Evolutionary conservation across 169 alveolate species (phyloP).

Genomic region (Cyclospora cayetanensis): DNA sequence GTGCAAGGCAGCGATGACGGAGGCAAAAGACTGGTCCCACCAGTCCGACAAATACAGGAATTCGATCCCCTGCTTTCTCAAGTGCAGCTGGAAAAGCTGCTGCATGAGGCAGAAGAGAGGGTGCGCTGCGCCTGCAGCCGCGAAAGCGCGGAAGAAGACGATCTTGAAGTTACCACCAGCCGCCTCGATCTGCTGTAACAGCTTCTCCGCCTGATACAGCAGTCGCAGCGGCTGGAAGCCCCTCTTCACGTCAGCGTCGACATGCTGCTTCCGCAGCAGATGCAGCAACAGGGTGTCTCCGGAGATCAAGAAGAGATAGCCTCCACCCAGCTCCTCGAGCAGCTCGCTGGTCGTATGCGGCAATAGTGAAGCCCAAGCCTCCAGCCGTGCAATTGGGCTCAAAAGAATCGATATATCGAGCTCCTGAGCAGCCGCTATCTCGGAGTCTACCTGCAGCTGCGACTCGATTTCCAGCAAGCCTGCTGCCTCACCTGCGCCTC

Average conservation of each 20-base stretch:
- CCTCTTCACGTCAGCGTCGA: conserved; percentile 5
- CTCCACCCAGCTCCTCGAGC: conserved; percentile 52
- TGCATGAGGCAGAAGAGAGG: not conserved
- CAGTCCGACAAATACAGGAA: not conserved
- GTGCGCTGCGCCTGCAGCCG: not conserved
- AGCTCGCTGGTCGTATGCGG: conserved; percentile 38
- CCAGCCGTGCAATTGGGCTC: not conserved
- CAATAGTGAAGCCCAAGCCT: conserved; percentile 26
- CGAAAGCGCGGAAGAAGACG: conserved; percentile 50
- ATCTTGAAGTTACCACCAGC: conserved; percentile 38
- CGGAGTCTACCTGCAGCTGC: not conserved
- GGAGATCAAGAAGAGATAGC: not conserved
- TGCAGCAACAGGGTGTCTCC: conserved; percentile 39
- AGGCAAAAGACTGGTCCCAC: not conserved
- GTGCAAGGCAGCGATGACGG: not conserved
- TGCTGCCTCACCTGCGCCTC: not conserved
- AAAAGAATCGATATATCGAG: conserved; percentile 7
- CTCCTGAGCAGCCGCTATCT: not conserved
- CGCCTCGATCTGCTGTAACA: not conserved
- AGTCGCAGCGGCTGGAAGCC: conserved; percentile 52
- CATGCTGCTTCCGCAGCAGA: conserved; percentile 18
- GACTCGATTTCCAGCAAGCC: not conserved
- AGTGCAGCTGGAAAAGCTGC: conserved; percentile 10
- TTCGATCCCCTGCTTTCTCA: not conserved
- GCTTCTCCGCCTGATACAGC: conserved; percentile 25